These are phyloP conservation scores for Pleurotus tuoliensis DNA, from an alignment of 768 basidiomycete genomes.

Conservation along the genomic window DNA sequence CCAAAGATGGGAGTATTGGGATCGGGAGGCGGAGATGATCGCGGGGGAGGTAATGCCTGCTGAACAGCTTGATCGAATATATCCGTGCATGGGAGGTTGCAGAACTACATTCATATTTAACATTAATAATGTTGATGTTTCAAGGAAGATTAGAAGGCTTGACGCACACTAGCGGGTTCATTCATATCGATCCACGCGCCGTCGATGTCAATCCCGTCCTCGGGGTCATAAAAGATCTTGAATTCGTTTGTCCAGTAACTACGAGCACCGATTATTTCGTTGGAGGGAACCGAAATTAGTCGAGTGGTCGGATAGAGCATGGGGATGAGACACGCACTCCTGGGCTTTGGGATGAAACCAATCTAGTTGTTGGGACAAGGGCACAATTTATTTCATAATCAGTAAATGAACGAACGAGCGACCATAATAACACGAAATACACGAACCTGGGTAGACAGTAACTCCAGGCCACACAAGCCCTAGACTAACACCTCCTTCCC, in stretches of 20 bases:
- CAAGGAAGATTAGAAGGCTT: not conserved
- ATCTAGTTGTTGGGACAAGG: conserved; percentile 27
- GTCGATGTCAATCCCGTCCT: conserved; percentile 59
- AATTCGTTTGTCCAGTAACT: conserved; percentile 68
- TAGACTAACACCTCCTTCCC: conserved; percentile 43
- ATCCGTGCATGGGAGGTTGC: conserved; percentile 55
- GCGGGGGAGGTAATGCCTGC: conserved; percentile 50
- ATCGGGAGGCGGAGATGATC: conserved; percentile 45
- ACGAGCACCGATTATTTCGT: not conserved
- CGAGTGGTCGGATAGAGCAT: no score
- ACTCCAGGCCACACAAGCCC: conserved; percentile 67
- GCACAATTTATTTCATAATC: not conserved
- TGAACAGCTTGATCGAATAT: conserved; percentile 54
- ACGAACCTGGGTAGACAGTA: conserved; percentile 50
- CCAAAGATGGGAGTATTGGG: conserved; percentile 50
- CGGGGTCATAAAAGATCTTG: conserved; percentile 46
- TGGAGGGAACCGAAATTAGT: not conserved
- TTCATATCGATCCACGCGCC: conserved; percentile 80
- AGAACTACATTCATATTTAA: conserved; percentile 41
- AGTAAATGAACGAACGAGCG: not conserved
- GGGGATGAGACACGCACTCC: conserved; percentile 29
- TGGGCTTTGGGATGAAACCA: conserved; percentile 58
- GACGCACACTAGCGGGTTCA: conserved; percentile 59
- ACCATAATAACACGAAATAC: not conserved
- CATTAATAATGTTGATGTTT: not conserved